Percentiles rank a stretch among this genome's conserved stretches.
phyloP scores from a whole-genome alignment of 2,329 filamentous ascomycete species.

The Cladosporium sp. region DNA sequence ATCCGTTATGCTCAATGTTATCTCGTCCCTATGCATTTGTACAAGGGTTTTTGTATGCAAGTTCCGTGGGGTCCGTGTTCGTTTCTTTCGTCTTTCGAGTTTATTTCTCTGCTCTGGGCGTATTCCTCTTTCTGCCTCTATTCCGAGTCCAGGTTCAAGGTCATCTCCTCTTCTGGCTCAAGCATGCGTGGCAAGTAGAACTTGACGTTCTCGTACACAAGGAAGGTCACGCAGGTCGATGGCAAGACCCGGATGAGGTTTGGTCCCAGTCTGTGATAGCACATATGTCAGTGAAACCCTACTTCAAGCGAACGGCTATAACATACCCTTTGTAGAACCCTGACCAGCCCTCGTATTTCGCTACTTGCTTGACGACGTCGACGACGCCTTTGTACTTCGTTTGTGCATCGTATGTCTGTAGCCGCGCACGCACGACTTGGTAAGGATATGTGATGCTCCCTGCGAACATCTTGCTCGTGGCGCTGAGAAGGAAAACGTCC shows the following conservation, averaged over 20 bases:
- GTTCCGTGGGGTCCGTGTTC: not conserved
- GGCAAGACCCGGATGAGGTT: slow-evolving; percentile 90
- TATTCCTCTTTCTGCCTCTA: not conserved
- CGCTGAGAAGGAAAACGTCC: slow-evolving; percentile 79
- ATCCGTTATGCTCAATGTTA: slow-evolving; percentile 4
- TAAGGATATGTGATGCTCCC: slow-evolving; percentile 93
- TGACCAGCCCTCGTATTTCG: slow-evolving; percentile 71
- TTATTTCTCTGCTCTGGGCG: not conserved
- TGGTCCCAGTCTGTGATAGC: slow-evolving; percentile 60
- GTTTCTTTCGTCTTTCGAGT: slow-evolving; percentile 3
- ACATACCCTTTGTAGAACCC: slow-evolving; percentile 83
- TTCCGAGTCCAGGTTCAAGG: not conserved
- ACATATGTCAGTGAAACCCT: not conserved
- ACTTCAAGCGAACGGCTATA: not conserved
- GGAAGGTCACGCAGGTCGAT: slow-evolving; percentile 92
- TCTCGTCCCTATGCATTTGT: slow-evolving; percentile 8
- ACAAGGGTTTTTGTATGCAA: not conserved
- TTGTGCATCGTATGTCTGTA: slow-evolving; percentile 87
- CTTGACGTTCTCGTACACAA: slow-evolving; percentile 94
- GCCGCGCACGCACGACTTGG: slow-evolving; percentile 81
- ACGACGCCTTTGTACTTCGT: slow-evolving; percentile 68
- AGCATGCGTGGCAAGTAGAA: slow-evolving; percentile 57
- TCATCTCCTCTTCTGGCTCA: not conserved
- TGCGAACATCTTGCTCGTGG: slow-evolving; percentile 79
- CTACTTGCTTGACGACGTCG: slow-evolving; percentile 73